These are phyloP conservation scores for Carnegiea gigantea DNA, from an alignment of 179 eudicot species.

Conservation along the genomic window DNA sequence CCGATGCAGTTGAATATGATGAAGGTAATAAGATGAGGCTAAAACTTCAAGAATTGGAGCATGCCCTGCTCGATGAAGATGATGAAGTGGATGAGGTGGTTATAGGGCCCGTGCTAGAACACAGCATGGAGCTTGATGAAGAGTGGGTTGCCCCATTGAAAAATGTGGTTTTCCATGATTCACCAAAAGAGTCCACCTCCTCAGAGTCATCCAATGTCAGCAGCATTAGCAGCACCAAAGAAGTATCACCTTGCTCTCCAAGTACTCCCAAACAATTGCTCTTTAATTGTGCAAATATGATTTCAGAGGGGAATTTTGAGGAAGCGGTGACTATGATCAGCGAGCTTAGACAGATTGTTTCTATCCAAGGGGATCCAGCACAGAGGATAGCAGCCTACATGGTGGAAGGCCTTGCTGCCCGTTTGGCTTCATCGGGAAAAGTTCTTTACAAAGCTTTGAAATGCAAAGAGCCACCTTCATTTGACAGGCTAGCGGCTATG, in stretches of 20 bases:
- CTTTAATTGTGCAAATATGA: constrained; percentile 67
- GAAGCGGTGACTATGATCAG: constrained; percentile 63
- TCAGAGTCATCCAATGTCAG: constrained; percentile 59
- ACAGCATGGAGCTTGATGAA: constrained; percentile 62
- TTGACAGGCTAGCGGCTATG: constrained; percentile 82
- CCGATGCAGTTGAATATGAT: constrained; percentile 49
- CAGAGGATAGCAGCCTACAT: constrained; percentile 94
- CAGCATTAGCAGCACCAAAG: constrained; percentile 53
- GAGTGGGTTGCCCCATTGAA: constrained; percentile 46
- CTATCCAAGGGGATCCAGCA: constrained; percentile 86
- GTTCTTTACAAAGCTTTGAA: constrained; percentile 79
- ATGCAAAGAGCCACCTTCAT: constrained; percentile 89
- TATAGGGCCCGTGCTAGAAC: constrained; percentile 29
- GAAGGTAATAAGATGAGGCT: constrained; percentile 50
- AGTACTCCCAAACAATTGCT: constrained; percentile 59
- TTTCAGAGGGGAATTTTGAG: constrained; percentile 57
- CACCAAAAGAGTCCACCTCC: constrained; percentile 77
- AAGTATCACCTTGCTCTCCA: constrained; percentile 28
- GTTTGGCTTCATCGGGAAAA: constrained; percentile 76
- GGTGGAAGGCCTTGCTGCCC: constrained; percentile 94
- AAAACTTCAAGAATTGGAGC: constrained; percentile 89
- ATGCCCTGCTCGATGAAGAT: constrained; percentile 63
- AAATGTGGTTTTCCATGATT: constrained; percentile 39
- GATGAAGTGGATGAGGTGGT: constrained; percentile 33
- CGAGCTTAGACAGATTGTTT: constrained; percentile 66